Evolutionary conservation across 2,329 filamentous ascomycete genomes (phyloP), one percentile per base, ranked within the genome.

Genomic region (Clonostachys rosea): DNA sequence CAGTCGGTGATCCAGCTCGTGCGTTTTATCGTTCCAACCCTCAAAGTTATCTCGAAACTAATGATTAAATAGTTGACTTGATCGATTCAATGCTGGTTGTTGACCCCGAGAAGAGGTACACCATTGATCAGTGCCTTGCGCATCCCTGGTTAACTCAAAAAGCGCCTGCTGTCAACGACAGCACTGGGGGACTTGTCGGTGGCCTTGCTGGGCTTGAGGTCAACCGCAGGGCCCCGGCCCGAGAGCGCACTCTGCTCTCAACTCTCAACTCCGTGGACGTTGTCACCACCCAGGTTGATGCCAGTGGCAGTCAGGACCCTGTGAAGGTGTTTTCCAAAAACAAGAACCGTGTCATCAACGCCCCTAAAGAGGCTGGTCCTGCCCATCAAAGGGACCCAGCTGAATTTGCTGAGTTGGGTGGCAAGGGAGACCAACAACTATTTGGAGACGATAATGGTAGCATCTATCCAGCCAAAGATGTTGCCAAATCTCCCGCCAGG

Each of bases 1-100:
- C 67, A 11, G 67, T 69, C n/a, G 67, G 67, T 40, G 67, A 97
- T 54, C 80, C 87, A 47, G 94, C 92, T 8, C 75, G 78, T 81
- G 67, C 70, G 78, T 67, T 18, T 7, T 10, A 37, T 34, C 34
- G 8, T 11, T 12, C 5, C n/a, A 30, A 12, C 30, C 14, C 14
- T 24, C 11, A 11, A 6, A 30, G 45, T 5, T 18, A 40, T n/a
- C 40, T 30, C 49, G 48, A 36, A 48, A 40, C 18, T 33, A 39
- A n/a, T n/a, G 36, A 14, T 10, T n/a, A 34, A 42, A 52, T 46
- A 78, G 75, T 99, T 46, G 91, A 97, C 56, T 76, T 99, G 34
- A 97, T 99, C 55, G 94, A 99, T 64, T 80, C 79, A 40, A 99
- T 99, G 94, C 79, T 99, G 44, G 87, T 89, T 3, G 91, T 96